Percentiles rank a stretch among this genome's conserved stretches.
phyloP scores from a whole-genome alignment of 768 basidiomycete species.

The Crucibulum laeve region DNA sequence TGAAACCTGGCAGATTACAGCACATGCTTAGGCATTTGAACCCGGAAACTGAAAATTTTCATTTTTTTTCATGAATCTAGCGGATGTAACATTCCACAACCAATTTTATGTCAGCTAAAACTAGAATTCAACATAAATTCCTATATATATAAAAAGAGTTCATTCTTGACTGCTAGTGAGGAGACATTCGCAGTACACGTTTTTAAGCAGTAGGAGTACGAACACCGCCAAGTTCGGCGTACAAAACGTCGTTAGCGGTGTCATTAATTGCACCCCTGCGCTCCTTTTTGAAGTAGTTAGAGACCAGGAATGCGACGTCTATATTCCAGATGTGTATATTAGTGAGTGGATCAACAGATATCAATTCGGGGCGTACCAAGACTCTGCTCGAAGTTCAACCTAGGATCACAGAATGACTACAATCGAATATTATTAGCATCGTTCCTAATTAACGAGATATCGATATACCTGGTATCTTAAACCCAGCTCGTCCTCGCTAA shows the following conservation, averaged over 20 bases:
- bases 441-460: background rate
- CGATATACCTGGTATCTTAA: slow-evolving; percentile 84
- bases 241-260: slow-evolving; percentile 3
- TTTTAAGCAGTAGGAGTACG: no score
- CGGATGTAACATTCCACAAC: no score
- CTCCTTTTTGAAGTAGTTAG: slow-evolving; percentile 28
- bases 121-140: no score
- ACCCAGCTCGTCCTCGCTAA: slow-evolving; percentile 85
- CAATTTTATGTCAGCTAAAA: no score
- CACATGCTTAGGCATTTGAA: no score
- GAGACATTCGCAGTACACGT: no score
- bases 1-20: no score
- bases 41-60: no score
- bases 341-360: slow-evolving; percentile 7
- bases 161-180: no score
- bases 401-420: slow-evolving; percentile 90
- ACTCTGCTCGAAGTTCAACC: slow-evolving; percentile 91
- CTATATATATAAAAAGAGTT: no score
- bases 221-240: slow-evolving; percentile 7
- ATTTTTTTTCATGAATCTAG: no score
- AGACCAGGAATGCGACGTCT: slow-evolving; percentile 32
- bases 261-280: slow-evolving; percentile 8
- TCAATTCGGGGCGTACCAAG: no score
- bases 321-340: background rate
- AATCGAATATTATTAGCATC: background rate